Conservation (phyloP, 495 filamentous ascomycete species). For the Neurospora hispaniola region DNA sequence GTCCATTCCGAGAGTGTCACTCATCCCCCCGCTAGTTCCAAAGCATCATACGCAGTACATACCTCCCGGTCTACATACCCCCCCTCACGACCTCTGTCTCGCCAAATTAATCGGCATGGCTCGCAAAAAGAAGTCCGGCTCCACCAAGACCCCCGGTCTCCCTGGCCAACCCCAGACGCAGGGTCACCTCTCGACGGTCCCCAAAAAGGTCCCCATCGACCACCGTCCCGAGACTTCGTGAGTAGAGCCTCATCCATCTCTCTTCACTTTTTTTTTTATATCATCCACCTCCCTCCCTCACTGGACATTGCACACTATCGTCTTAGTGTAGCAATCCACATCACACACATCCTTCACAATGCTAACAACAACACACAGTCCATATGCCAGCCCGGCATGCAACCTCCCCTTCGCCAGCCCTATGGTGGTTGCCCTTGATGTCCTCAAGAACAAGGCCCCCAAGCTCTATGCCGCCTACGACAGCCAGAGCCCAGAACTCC, state of each 20-base stretch:
- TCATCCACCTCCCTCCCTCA: neutral
- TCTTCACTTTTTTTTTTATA: neutral
- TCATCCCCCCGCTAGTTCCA: neutral
- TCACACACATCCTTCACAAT: neutral
- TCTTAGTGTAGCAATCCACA: neutral
- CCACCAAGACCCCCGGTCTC: neutral
- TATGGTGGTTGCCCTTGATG: slow-evolving; percentile 19
- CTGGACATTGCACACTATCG: neutral
- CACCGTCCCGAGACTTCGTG: slow-evolving; percentile 23
- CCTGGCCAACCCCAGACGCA: neutral
- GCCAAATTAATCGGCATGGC: neutral
- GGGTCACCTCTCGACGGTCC: neutral
- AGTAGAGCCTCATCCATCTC: neutral
- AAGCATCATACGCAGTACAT: neutral
- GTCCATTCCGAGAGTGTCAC: neutral
- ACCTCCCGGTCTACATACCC: neutral
- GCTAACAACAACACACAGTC: slow-evolving; percentile 12
- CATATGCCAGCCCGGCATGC: slow-evolving; percentile 22
- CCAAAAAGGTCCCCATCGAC: slow-evolving; percentile 7
- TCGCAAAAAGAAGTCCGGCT: neutral
- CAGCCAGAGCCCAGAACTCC: slow-evolving; percentile 18
- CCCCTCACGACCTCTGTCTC: neutral
- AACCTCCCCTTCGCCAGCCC: slow-evolving; percentile 23
- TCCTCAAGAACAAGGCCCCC: slow-evolving; percentile 20
- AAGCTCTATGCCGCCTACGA: slow-evolving; percentile 24